Conservation (phyloP, 1,139 yeast genomes). For the Scheffersomyces cryptocercus region DNA sequence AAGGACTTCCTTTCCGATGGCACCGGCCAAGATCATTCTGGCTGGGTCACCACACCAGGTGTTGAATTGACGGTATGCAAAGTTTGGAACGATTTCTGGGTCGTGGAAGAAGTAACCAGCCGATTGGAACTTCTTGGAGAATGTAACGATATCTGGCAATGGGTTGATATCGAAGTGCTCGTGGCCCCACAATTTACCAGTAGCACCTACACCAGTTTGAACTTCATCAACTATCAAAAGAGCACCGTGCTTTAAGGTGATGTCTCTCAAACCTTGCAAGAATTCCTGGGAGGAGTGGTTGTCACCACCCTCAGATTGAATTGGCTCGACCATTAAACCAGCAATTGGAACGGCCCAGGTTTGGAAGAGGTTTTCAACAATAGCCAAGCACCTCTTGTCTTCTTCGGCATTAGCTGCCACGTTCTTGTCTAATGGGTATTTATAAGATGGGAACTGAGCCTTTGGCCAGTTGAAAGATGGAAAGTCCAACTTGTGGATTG, state of each 20-base stretch:
- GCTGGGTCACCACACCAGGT: conserved; percentile 94
- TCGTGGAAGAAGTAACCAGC: conserved; percentile 81
- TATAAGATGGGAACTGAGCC: conserved; percentile 74
- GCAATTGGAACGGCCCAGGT: conserved; percentile 70
- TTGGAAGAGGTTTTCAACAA: conserved; percentile 56
- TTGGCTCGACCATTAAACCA: conserved; percentile 75
- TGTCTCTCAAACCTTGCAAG: conserved; percentile 76
- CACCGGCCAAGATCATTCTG: conserved; percentile 69
- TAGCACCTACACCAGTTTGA: conserved; percentile 86
- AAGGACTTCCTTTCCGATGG: conserved; percentile 63
- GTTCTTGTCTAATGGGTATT: conserved; percentile 67
- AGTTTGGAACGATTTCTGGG: conserved; percentile 67
- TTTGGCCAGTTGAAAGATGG: conserved; percentile 89
- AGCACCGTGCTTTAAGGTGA: conserved; percentile 67
- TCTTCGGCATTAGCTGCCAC: conserved; percentile 58
- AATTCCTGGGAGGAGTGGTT: conserved; percentile 75
- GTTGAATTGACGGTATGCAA: conserved; percentile 82
- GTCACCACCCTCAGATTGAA: conserved; percentile 88
- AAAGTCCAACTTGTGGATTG: conserved; percentile 79
- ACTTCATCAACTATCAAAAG: conserved; percentile 80
- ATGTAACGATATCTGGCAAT: conserved; percentile 81
- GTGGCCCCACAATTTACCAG: conserved; percentile 85
- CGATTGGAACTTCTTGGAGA: conserved; percentile 82
- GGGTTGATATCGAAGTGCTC: conserved; percentile 74
- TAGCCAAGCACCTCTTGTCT: conserved; percentile 65